These are phyloP conservation scores for Tolypocladium tropicale DNA, from an alignment of 2,329 filamentous ascomycete species.

Conservation along the genomic window DNA sequence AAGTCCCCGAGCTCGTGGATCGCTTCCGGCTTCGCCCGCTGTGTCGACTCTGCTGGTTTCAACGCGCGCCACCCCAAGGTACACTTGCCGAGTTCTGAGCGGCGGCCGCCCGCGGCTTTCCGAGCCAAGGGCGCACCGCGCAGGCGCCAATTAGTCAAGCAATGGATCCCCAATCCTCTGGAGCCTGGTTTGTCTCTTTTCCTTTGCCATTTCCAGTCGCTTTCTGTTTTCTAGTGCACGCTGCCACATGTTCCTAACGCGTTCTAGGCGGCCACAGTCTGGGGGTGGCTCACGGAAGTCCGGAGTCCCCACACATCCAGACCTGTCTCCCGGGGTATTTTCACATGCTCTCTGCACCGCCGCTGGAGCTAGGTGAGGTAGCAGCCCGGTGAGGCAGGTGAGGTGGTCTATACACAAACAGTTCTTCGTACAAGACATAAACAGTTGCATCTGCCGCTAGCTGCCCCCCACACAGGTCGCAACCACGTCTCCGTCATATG, in stretches of 20 bases:
- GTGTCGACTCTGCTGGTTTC: background rate
- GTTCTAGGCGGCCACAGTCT: background rate
- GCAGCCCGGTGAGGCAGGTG: too few relatives aligned
- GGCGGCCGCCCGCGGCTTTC: background rate
- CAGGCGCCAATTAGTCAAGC: constrained; percentile 1
- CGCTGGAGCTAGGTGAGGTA: background rate
- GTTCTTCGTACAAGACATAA: background rate
- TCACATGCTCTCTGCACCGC: constrained; percentile 1
- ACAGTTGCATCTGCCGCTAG: background rate
- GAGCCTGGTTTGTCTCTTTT: background rate
- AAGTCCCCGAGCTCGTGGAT: background rate
- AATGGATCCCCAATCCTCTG: background rate
- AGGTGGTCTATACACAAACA: too few relatives aligned
- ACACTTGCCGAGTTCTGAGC: background rate
- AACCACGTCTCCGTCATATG: constrained; percentile 22
- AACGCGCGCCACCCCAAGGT: background rate
- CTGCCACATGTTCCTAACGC: background rate
- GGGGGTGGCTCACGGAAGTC: constrained; percentile 1
- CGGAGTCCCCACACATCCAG: constrained; percentile 4
- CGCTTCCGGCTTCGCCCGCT: constrained; percentile 1
- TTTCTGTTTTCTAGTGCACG: background rate
- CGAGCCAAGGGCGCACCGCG: background rate
- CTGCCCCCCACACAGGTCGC: background rate
- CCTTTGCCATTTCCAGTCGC: background rate
- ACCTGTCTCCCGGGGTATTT: background rate